Evolutionary conservation across 306 rosid species (phyloP).

Genomic region (Delonix regia): DNA sequence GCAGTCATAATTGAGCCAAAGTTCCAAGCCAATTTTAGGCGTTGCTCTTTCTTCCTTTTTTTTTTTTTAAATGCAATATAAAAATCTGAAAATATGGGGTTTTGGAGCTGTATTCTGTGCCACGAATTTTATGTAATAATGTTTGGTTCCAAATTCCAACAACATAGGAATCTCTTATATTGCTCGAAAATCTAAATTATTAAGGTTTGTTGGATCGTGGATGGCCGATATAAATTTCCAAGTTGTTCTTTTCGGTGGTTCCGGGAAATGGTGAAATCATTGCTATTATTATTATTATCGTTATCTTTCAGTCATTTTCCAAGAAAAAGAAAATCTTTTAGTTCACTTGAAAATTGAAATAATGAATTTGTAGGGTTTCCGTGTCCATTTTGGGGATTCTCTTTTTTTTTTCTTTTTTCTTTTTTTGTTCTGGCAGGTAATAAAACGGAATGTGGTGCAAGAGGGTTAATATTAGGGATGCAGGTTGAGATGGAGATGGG

Average conservation of each 20-base stretch:
- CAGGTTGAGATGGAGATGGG: background rate
- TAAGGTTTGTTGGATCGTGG: conserved; percentile 8
- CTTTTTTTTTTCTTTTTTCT: background rate
- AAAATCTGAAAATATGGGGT: background rate
- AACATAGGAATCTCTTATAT: conserved; percentile 10
- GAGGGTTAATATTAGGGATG: too few relatives aligned
- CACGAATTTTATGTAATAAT: conserved; percentile 1
- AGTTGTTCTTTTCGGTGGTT: background rate
- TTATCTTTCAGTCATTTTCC: background rate
- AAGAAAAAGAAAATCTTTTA: background rate
- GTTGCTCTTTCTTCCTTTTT: background rate
- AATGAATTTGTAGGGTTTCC: background rate
- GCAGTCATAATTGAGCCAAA: too few relatives aligned
- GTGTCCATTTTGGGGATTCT: too few relatives aligned
- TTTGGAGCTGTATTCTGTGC: conserved; percentile 4
- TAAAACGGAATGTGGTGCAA: background rate
- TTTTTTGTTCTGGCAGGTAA: background rate
- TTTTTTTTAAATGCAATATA: background rate
- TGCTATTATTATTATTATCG: background rate
- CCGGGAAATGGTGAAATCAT: background rate
- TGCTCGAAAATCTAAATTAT: background rate
- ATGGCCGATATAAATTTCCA: background rate
- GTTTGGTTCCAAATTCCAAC: conserved; percentile 13
- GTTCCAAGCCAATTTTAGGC: background rate
- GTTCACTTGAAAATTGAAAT: too few relatives aligned